Base-by-base conservation (phyloP, 257 asterid genomes). In the Nicotiana tomentosiformis region DNA sequence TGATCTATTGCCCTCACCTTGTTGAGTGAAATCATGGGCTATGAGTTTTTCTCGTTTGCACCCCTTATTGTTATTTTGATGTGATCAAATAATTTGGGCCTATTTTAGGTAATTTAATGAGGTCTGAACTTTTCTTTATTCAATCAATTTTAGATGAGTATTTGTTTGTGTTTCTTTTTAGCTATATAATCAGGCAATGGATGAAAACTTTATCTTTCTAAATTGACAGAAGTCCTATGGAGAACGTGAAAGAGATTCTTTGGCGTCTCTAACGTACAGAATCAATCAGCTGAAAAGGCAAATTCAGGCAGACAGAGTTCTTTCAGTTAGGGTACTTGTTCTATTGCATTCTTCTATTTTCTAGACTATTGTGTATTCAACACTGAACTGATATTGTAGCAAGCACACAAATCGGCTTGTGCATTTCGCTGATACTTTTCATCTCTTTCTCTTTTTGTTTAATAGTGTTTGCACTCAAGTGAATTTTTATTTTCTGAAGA, bases 261-360 rank as follows among this genome's bases (percentile, higher is more conserved):
- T 80, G 86, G 86, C 81, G 64, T 70, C 78, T 80, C 88, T 94
- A 85, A 64, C 62, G 62, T 39, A 23, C 56, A 90, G 88, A 87
- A 84, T 94, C 53, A 81, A 89, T 76, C 93, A 88, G 87, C 87
- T 93, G 83, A 92, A 86, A 86, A 89, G 78, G 93, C 89, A 91
- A 87, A 93, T 94, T 86, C 92, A 90, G 76, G 83, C 85, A 10
- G 95, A 90, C 57, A 92, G 97, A 90, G 86, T 68, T 82, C 85
- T 77, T 83, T 86, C 91, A 9, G 84, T 94, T 83, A 82, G 85
- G 86, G 98, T 94, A 89, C 82, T 77, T 74, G 77, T 68, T 77
- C 56, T 86, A 23, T 72, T 66, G 43, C 43, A 56, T 83, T 32
- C 81, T 53, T 80, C 23, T 17, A 46, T 66, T 55, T 66, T 81